Percentiles rank a stretch among this genome's conserved stretches.
Evolutionary conservation across 345 rosid genomes (phyloP).

Genomic region (Boechera divaricarpa): DNA sequence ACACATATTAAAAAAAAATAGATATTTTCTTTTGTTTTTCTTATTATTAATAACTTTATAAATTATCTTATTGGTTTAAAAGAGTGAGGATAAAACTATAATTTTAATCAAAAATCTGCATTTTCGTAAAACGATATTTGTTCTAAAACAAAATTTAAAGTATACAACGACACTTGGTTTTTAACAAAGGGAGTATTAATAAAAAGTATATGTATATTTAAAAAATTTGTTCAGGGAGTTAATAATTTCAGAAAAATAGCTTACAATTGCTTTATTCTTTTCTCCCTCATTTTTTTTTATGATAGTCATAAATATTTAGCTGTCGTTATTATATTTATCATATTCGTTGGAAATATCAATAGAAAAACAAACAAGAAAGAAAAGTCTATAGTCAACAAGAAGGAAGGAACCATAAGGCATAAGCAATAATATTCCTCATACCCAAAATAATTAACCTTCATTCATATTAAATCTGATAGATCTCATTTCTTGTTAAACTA

Average conservation of each 20-base stretch:
- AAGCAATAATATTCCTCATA: conserved; percentile 49
- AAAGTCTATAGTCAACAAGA: conserved; percentile 60
- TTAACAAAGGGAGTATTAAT: background rate
- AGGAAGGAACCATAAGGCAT: conserved; percentile 37
- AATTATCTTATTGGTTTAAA: too few species aligned
- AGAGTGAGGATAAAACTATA: too few species aligned
- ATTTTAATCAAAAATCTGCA: too few species aligned
- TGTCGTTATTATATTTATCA: conserved; percentile 37
- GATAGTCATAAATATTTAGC: conserved; percentile 22
- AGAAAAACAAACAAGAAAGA: conserved; percentile 40
- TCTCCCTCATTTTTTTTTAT: background rate
- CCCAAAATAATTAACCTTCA: background rate
- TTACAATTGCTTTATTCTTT: background rate
- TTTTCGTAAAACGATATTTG: too few species aligned
- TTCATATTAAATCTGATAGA: background rate
- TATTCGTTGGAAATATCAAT: conserved; percentile 39
- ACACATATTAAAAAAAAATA: too few species aligned
- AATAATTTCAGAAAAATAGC: background rate
- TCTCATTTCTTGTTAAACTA: background rate
- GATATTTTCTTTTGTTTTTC: too few species aligned
- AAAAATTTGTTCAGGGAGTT: background rate
- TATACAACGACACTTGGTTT: too few species aligned
- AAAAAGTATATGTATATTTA: background rate
- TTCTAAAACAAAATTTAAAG: too few species aligned
- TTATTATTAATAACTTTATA: too few species aligned